Evolutionary conservation across 1,139 yeast genomes (phyloP).

Genomic region (Magnusiomyces suaveolens): DNA sequence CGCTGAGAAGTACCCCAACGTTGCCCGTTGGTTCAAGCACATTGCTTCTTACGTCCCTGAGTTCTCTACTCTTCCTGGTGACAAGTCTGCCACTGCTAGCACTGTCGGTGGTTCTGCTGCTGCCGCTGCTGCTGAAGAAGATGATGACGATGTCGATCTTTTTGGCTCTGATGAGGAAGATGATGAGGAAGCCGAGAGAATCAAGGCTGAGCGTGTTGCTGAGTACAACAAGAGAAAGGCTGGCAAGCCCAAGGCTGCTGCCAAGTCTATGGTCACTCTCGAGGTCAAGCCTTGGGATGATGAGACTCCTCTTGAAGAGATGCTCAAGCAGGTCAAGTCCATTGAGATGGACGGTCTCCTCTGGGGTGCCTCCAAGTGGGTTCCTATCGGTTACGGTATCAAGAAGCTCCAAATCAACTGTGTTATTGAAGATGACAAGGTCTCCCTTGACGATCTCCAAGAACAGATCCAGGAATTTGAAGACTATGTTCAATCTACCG

Average conservation of each 20-base stretch:
- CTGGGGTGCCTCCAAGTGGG: constrained; percentile 97
- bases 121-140: constrained; percentile 61
- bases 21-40: constrained; percentile 98
- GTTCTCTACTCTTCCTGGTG: constrained; percentile 43
- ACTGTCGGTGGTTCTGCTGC: constrained; percentile 54
- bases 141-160: constrained; percentile 86
- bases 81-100: constrained; percentile 29
- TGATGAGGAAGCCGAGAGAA: constrained; percentile 92
- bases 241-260: constrained; percentile 95
- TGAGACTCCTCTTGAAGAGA: constrained; percentile 76
- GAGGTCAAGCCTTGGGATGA: constrained; percentile 99
- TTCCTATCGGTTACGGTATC: constrained; percentile 99
- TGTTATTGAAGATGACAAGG: constrained; percentile 95
- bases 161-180: constrained; percentile 87
- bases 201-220: constrained; percentile 95
- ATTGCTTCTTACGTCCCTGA: constrained; percentile 85
- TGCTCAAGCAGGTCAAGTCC: constrained; percentile 71
- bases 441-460: constrained; percentile 86
- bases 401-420: constrained; percentile 97
- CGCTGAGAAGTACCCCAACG: constrained; percentile 72
- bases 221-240: constrained; percentile 97
- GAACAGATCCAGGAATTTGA: constrained; percentile 81
- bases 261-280: constrained; percentile 91
- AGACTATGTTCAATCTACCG: constrained; percentile 98
- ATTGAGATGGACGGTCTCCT: constrained; percentile 83